A percentile compares a stretch with the other conserved stretches of the same genome.
These are phyloP conservation scores for Rhodomyrtus psidioides DNA, from an alignment of 441 rosid genomes.

Conservation along the genomic window DNA sequence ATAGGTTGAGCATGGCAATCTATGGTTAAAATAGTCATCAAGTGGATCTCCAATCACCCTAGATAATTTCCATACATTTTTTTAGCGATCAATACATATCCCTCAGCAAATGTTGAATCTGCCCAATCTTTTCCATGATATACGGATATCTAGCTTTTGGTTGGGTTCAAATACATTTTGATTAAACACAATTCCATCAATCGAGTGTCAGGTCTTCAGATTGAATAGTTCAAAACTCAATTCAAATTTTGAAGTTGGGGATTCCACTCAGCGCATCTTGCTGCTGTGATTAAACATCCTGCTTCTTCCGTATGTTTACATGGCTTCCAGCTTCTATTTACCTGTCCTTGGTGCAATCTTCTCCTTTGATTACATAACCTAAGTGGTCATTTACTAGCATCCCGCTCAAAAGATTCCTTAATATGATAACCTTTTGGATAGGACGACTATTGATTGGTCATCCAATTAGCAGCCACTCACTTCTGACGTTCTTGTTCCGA, in stretches of 20 bases:
- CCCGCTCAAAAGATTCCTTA: background rate
- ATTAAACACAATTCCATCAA: background rate
- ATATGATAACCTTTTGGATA: background rate
- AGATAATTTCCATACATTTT: no score
- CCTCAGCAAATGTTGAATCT: background rate
- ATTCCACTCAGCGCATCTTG: background rate
- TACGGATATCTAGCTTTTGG: background rate
- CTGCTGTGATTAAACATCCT: background rate
- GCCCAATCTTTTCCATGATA: background rate
- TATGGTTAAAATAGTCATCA: background rate
- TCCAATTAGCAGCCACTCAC: background rate
- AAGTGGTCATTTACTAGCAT: background rate
- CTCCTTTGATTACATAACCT: background rate
- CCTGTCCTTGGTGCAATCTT: background rate
- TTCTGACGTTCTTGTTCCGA: background rate
- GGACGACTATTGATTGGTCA: background rate
- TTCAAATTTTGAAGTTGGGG: background rate
- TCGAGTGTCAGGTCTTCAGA: background rate
- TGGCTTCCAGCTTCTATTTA: background rate
- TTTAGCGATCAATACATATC: background rate
- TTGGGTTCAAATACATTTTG: background rate
- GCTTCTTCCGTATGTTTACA: background rate
- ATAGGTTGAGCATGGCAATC: background rate
- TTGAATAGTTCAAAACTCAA: no score
- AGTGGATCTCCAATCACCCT: background rate